Conservation (phyloP, 176 grass and related monocot species). For the Rhynchospora pubera region DNA sequence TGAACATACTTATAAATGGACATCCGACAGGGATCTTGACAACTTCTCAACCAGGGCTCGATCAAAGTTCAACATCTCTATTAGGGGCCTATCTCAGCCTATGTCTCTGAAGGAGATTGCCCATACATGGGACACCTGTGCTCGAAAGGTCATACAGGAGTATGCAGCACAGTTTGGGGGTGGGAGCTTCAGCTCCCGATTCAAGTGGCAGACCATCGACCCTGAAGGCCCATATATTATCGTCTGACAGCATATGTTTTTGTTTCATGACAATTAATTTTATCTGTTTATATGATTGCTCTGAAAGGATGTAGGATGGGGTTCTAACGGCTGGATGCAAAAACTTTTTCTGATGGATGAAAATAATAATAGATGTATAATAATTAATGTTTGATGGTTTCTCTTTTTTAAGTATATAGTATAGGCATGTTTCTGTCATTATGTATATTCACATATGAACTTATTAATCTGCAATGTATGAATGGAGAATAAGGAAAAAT, state of each 20-base stretch:
- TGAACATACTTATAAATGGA: constrained; percentile 7
- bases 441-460: too few species aligned
- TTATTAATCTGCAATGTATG: too few species aligned
- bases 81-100: constrained; percentile 60
- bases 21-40: constrained; percentile 48
- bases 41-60: constrained; percentile 71
- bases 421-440: too few species aligned
- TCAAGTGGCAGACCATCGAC: constrained; percentile 64
- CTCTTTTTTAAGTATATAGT: too few species aligned
- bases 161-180: constrained; percentile 82
- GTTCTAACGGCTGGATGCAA: background rate
- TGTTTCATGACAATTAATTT: background rate
- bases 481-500: too few species aligned
- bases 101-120: constrained; percentile 84
- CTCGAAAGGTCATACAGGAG: constrained; percentile 61
- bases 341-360: background rate
- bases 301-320: background rate
- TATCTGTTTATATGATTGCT: background rate
- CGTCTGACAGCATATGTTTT: background rate
- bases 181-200: constrained; percentile 88
- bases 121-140: constrained; percentile 77
- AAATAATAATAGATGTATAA: background rate
- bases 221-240: constrained; percentile 29
- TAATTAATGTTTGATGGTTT: too few species aligned
- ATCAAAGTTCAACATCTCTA: constrained; percentile 53